Base-by-base conservation (phyloP, 2,329 filamentous ascomycete species). In the Epichloe sylvatica region DNA sequence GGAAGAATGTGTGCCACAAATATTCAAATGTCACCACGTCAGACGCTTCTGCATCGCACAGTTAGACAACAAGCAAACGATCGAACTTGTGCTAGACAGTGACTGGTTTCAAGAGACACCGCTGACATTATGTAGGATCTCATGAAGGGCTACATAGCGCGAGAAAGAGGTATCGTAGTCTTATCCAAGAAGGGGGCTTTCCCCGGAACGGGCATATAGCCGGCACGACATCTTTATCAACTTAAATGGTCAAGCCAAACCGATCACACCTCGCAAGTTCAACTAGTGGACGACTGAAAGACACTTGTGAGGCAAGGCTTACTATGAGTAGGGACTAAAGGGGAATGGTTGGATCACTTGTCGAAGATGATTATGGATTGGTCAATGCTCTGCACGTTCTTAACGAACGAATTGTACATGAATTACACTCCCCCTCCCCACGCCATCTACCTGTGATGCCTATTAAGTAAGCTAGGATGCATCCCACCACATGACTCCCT, bases 101-200 rank as follows among this genome's bases (percentile, higher is more conserved):
- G 36, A 38, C 19, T 37, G 5, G 15, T 33, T 17, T 9, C 30
- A 15, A 36, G 11, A 13, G 30, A 44, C 59, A 64, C 64, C n/a
- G 19, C 38, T 67, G 54, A 51, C 21, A 51, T 25, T 45, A 40
- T 43, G 25, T 53, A 95, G 88, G 86, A 85, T 52, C 74, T 92
- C 23, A 95, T 98, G 86, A 98, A 97, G 69, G 92, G 94, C 39
- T 98, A 98, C 67, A 98, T 98, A 57, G 84, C 91, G 34, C 84
- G 91, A 49, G 90, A 95, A 57, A 81, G 86, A 57, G 85, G 84
- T 35, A 90, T 90, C 57, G 85, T 98, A 30, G 92, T 98, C 19
- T 70, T 98, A 51, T 96, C 88, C 66, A 97, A 96, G 67, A 85
- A 78, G 51, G 88, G 86, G 39, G 91, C 92, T 2, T 98, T 98